These are phyloP conservation scores for Scolecobasidium constrictum DNA, from an alignment of 2,329 filamentous ascomycete species.

Conservation along the genomic window DNA sequence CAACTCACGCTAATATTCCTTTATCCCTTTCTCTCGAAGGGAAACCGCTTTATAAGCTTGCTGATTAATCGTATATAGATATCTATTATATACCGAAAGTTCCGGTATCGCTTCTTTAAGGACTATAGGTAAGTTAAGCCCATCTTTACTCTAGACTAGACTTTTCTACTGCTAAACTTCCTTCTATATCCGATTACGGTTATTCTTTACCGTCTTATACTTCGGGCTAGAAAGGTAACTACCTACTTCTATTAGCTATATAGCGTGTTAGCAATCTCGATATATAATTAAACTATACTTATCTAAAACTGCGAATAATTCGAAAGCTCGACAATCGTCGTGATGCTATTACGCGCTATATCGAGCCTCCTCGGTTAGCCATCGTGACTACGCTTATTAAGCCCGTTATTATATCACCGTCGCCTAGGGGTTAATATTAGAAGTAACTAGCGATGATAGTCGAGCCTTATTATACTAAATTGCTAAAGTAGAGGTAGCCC, in stretches of 20 bases:
- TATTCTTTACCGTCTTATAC: background rate
- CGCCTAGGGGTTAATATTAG: background rate
- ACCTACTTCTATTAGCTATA: background rate
- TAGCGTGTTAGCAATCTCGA: background rate
- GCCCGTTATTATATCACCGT: background rate
- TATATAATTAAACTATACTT: slow-evolving; percentile 1
- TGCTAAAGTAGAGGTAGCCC: too few species aligned
- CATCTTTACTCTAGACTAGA: background rate
- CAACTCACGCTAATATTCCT: background rate
- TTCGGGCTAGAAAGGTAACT: background rate
- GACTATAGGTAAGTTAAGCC: background rate
- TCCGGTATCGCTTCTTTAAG: background rate
- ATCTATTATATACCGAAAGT: background rate
- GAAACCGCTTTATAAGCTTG: background rate
- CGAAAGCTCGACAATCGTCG: background rate
- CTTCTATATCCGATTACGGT: background rate
- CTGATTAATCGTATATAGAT: background rate
- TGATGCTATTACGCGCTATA: background rate
- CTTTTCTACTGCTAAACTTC: background rate
- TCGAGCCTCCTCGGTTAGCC: background rate
- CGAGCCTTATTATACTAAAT: background rate
- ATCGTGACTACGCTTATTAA: background rate
- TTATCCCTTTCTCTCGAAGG: background rate
- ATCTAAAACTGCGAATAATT: background rate
- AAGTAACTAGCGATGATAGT: too few species aligned